These are phyloP conservation scores for Grigorovia humatica DNA, from an alignment of 805 yeast genomes.

Conservation along the genomic window DNA sequence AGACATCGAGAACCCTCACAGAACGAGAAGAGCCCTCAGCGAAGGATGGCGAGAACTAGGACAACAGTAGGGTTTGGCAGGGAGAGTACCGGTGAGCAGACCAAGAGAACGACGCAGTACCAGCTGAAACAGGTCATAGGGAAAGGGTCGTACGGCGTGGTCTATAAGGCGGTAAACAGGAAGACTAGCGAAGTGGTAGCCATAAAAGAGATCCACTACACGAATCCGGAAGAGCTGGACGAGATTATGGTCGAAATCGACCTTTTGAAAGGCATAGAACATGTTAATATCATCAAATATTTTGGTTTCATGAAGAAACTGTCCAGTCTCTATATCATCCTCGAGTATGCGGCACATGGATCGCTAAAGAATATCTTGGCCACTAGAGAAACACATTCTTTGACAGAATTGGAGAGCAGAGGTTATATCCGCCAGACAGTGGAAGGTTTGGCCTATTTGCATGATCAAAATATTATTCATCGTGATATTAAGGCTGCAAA, in stretches of 20 bases:
- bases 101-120: constrained; percentile 26
- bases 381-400: constrained; percentile 22
- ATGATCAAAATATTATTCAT: constrained; percentile 74
- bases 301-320: constrained; percentile 76
- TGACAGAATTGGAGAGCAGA: constrained; percentile 54
- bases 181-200: constrained; percentile 64
- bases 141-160: constrained; percentile 85
- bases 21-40: no score
- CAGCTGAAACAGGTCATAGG: constrained; percentile 61
- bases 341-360: constrained; percentile 62
- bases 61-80: no score
- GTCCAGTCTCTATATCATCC: constrained; percentile 61
- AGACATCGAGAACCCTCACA: no score
- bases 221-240: constrained; percentile 62
- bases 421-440: constrained; percentile 61
- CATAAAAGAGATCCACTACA: constrained; percentile 64
- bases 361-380: constrained; percentile 40
- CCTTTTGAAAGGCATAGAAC: constrained; percentile 66
- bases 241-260: constrained; percentile 54
- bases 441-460: constrained; percentile 59
- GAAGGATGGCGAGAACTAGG: no score
- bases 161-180: constrained; percentile 62
- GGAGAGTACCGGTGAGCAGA: neutral
- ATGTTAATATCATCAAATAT: constrained; percentile 84
- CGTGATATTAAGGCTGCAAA: constrained; percentile 94